Percentiles rank a stretch among this genome's conserved stretches.
phyloP scores from a whole-genome alignment of 306 rosid species.

The Fagus sylvatica region DNA sequence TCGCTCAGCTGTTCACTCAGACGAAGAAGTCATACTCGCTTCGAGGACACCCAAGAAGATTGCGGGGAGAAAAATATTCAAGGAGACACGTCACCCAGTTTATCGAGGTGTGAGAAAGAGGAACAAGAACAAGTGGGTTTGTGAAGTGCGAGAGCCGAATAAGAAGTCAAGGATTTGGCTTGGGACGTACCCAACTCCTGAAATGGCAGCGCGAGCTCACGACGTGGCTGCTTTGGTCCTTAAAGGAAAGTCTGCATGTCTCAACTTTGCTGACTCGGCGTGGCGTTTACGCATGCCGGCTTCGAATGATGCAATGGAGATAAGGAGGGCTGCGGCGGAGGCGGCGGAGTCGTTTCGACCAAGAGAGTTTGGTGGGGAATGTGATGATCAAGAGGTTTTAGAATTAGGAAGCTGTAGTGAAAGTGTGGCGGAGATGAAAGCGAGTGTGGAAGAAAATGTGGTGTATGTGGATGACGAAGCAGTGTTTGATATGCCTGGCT shows the following conservation, averaged over 20 bases:
- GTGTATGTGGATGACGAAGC: constrained; percentile 36
- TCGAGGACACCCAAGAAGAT: constrained; percentile 62
- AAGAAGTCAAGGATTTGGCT: constrained; percentile 72
- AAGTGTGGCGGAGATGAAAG: neutral
- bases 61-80: constrained; percentile 64
- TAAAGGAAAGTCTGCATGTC: constrained; percentile 61
- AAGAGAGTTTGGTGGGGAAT: constrained; percentile 2
- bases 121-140: constrained; percentile 83
- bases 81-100: constrained; percentile 84
- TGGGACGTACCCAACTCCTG: constrained; percentile 71
- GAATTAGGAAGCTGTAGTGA: neutral
- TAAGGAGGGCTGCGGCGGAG: constrained; percentile 52
- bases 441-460: neutral
- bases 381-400: neutral
- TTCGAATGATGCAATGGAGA: constrained; percentile 46
- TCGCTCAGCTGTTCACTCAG: constrained; percentile 5
- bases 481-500: constrained; percentile 35
- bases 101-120: constrained; percentile 70
- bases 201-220: constrained; percentile 91
- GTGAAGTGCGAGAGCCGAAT: constrained; percentile 75
- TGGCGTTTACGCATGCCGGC: constrained; percentile 52
- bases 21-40: constrained; percentile 56
- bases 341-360: constrained; percentile 54
- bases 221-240: constrained; percentile 75
- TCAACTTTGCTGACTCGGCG: constrained; percentile 72